Conservation (phyloP, 1,139 yeast genomes). For the Taphrina pruni region DNA sequence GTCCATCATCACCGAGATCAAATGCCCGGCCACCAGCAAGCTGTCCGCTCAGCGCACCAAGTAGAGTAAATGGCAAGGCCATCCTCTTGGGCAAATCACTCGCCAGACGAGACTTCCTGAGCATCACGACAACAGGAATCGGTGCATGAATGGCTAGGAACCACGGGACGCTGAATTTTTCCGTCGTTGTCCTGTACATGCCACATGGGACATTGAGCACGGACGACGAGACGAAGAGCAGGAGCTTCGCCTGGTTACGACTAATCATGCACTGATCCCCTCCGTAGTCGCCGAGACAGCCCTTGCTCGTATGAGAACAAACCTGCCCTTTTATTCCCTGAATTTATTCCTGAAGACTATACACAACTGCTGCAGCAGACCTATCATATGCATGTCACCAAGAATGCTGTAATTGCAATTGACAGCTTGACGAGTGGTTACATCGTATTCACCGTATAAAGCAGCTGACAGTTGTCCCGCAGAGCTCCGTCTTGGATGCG, state of each 20-base stretch:
- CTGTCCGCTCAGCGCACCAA: conserved; percentile 14
- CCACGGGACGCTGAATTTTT: conserved; percentile 31
- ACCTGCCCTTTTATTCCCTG: too few relatives aligned
- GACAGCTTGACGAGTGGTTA: not conserved
- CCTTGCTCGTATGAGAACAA: too few relatives aligned
- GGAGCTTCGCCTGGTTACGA: conserved; percentile 7
- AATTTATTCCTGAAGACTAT: too few relatives aligned
- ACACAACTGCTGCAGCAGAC: too few relatives aligned
- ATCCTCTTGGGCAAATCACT: not conserved
- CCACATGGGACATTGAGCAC: conserved; percentile 28
- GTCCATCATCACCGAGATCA: conserved; percentile 21
- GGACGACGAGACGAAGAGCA: conserved; percentile 11
- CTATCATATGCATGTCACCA: too few relatives aligned
- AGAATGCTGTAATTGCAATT: too few relatives aligned
- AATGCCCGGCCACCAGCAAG: conserved; percentile 3
- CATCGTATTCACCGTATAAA: not conserved
- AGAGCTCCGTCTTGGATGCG: conserved; percentile 12
- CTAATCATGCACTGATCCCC: not conserved
- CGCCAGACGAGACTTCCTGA: not conserved
- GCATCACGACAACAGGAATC: conserved; percentile 14
- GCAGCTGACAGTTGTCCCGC: not conserved
- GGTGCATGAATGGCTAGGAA: conserved; percentile 28
- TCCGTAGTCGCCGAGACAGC: not conserved
- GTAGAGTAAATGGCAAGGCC: conserved; percentile 10
- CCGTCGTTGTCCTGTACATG: conserved; percentile 15